Percentiles rank a stretch among this genome's conserved stretches.
phyloP scores from a whole-genome alignment of 176 grass and related monocot genomes.

The Puccinellia tenuiflora region DNA sequence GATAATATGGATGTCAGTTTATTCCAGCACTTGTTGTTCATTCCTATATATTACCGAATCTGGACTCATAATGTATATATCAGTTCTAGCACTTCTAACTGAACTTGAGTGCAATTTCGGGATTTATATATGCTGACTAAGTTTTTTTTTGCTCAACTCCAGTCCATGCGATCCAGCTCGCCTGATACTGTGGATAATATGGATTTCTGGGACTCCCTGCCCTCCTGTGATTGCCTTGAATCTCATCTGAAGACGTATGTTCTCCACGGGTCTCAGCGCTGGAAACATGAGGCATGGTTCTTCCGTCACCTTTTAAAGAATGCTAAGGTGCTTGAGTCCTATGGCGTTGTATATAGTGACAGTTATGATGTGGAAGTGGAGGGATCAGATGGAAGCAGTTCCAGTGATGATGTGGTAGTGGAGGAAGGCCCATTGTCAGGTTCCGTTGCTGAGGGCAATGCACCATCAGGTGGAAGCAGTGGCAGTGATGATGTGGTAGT shows the following conservation, averaged over 20 bases:
- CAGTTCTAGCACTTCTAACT: background rate
- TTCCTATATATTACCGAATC: background rate
- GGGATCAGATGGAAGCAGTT: background rate
- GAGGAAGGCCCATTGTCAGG: background rate
- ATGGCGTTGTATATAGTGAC: background rate
- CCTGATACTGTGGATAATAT: background rate
- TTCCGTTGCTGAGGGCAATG: background rate
- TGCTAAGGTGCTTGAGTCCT: background rate
- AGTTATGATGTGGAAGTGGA: background rate
- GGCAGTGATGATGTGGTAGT: background rate
- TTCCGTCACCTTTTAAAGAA: background rate
- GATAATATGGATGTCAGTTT: background rate
- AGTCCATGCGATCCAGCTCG: background rate
- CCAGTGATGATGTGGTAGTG: background rate
- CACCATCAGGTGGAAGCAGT: background rate
- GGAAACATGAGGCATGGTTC: background rate
- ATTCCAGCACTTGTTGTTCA: background rate
- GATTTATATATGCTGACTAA: background rate
- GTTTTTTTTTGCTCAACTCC: background rate
- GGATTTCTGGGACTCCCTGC: conserved; percentile 16
- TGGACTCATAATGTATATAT: background rate
- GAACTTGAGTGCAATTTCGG: background rate
- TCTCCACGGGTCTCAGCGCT: background rate
- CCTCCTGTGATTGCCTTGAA: conserved; percentile 17
- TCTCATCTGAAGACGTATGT: conserved; percentile 27